Evolutionary conservation across 2,329 filamentous ascomycete species (phyloP), one percentile per base, ranked within the genome.

Genomic region (Xylariaceae sp.): DNA sequence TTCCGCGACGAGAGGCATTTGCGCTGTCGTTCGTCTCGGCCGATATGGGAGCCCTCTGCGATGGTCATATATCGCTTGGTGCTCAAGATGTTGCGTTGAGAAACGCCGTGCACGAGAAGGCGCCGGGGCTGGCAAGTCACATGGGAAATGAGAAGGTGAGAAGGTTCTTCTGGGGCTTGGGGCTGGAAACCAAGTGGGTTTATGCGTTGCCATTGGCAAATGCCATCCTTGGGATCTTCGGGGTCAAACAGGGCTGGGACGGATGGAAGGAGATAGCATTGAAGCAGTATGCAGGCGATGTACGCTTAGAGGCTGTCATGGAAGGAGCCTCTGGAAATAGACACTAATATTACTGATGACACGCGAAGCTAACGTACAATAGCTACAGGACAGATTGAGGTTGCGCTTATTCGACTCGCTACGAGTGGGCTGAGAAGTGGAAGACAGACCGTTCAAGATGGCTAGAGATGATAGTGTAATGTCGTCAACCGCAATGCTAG

Each of bases 141-240:
- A 49, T 56, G 51, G 18, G n/a, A 17, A 47, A 56, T 51, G 54
- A 54, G 39, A 54, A 54, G 44, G 46, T 33, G 39, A 49, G 54
- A 32, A 49, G 51, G 17, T 56, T 54, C 36, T 56, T 56, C 19
- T 56, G 54, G 52, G 54, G 49, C 17, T 33, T 56, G 47, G 54
- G 40, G 5, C 17, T 51, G 7, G 54, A 56, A 47, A 18, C 39
- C 18, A 39, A 56, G 41, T 56, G 52, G 54, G 30, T 44, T 19
- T 46, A 55, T 42, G 50, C 50, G 12, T 30, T 55, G 32, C 53
- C 47, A 19, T 52, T 57, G 39, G 55, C 55, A 33, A 51, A 52
- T 42, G 52, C 52, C 18, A 47, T 57, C 12, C 50, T 57, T 35
- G 18, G 36, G 18, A 42, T 42, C 27, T 49, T 49, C 36, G 42